Evolutionary conservation across 2,329 filamentous ascomycete species (phyloP), one percentile per base, ranked within the genome.

Genomic region (Elsinoe fawcettii): DNA sequence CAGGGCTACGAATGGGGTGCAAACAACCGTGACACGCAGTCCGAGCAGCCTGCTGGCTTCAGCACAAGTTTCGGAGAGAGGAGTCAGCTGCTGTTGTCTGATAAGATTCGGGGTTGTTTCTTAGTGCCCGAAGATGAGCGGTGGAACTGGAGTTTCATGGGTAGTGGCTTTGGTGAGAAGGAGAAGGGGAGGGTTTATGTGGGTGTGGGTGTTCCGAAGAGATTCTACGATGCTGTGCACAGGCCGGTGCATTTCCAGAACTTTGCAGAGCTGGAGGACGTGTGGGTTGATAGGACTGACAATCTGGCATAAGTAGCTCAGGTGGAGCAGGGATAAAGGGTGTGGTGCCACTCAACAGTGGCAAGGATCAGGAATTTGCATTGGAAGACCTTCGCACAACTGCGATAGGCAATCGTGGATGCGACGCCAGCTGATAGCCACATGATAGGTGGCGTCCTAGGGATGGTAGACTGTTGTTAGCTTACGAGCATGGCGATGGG

Each of bases 111-210:
- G 64, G 95, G 93, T 25, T 97, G 91, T 77, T 99, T 99, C 83
- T 76, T 99, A 57, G 90, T 97, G 20, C 93, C 93, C 0, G 91
- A 96, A 67, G 86, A 86, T 56, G 86, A 86, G 60, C 80, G 87
- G 60, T 99, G 93, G 93, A 99, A 99, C 74, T 99, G 96, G 77
- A 93, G 88, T 71, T 99, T 99, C 79, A 90, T 97, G 85, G 93
- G 93, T 57, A 90, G 85, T 63, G 84, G 85, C 0, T 99, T 97
- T 69, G 84, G 86, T 12, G 84, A 85, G 39, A 80, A 96, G 62
- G 90, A 96, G 75, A 97, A 96, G 84, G 69, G 65, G 1, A 80
- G 85, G 2, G 82, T 96, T 43, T 87, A 90, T 65, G 91, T 97
- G 65, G 93, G 93, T 78, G 85, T 99, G 56, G 95, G 97, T 73